These are phyloP conservation scores for Sanghuangporus sanghuang DNA, from an alignment of 1,284 basidiomycete species.

Conservation along the genomic window DNA sequence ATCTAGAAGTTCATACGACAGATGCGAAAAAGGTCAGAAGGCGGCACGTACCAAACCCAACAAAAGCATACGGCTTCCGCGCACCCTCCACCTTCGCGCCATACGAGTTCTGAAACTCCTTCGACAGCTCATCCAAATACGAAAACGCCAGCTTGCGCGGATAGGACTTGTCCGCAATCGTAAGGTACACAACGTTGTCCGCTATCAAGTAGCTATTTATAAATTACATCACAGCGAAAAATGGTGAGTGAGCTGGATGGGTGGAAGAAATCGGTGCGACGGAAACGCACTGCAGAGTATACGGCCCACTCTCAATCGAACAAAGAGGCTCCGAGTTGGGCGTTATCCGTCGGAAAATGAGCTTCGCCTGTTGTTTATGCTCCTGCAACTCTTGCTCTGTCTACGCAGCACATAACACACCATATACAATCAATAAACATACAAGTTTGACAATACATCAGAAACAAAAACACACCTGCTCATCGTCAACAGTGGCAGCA, in stretches of 20 bases:
- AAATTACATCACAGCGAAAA: background rate
- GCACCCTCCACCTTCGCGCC: conserved; percentile 84
- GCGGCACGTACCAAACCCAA: conserved; percentile 77
- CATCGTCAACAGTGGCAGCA: conserved; percentile 93
- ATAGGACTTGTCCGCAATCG: conserved; percentile 95
- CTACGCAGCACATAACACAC: too few species aligned
- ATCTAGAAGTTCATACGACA: too few species aligned
- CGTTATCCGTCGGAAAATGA: conserved; percentile 91
- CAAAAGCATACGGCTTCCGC: conserved; percentile 91
- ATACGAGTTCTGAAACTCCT: conserved; percentile 91
- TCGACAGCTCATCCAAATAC: conserved; percentile 94
- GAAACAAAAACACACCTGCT: conserved; percentile 56
- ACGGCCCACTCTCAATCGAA: conserved; percentile 94
- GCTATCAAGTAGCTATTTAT: conserved; percentile 83
- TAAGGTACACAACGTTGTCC: conserved; percentile 92
- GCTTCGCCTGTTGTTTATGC: conserved; percentile 97
- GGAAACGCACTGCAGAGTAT: conserved; percentile 81
- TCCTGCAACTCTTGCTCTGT: conserved; percentile 91
- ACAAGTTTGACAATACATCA: conserved; percentile 1
- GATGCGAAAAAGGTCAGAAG: background rate
- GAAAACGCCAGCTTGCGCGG: conserved; percentile 97
- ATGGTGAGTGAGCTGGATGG: background rate
- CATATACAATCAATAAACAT: too few species aligned
- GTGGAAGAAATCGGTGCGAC: background rate
- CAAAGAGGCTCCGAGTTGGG: conserved; percentile 92